Evolutionary conservation across 257 asterid species (phyloP).

Genomic region (Paraleonurus japonicus): DNA sequence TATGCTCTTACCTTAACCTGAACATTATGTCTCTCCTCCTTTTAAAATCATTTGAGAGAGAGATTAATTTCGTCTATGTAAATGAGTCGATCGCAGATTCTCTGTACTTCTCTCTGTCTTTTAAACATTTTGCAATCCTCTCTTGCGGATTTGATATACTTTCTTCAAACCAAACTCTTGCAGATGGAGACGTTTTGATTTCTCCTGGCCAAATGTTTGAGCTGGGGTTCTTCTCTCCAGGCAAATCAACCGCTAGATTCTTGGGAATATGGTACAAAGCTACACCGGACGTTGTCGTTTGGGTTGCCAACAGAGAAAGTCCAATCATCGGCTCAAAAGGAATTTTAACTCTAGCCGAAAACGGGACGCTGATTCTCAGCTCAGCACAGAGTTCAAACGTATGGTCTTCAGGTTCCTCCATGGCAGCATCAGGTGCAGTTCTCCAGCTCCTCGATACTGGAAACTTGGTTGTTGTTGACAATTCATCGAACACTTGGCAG

Average conservation of each 20-base stretch:
- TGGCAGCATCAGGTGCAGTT: neutral
- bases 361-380: neutral
- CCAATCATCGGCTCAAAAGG: neutral
- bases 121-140: too few species aligned
- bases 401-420: neutral
- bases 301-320: slow-evolving; percentile 14
- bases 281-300: slow-evolving; percentile 13
- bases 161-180: neutral
- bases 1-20: too few species aligned
- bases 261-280: slow-evolving; percentile 20
- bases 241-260: neutral
- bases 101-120: too few species aligned
- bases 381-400: neutral
- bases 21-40: too few species aligned
- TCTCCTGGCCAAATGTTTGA: neutral
- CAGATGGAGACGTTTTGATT: neutral
- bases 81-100: too few species aligned
- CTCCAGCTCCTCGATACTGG: neutral
- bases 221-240: slow-evolving; percentile 16
- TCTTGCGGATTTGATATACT: neutral
- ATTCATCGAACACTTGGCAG: slow-evolving; percentile 5
- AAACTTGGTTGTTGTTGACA: neutral
- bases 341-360: neutral
- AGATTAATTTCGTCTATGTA: too few species aligned
- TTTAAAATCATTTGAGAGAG: too few species aligned